Evolutionary conservation across 129 eudicot genomes (phyloP), one percentile per base, ranked within the genome.

Genomic region (Flaveria trinervia): DNA sequence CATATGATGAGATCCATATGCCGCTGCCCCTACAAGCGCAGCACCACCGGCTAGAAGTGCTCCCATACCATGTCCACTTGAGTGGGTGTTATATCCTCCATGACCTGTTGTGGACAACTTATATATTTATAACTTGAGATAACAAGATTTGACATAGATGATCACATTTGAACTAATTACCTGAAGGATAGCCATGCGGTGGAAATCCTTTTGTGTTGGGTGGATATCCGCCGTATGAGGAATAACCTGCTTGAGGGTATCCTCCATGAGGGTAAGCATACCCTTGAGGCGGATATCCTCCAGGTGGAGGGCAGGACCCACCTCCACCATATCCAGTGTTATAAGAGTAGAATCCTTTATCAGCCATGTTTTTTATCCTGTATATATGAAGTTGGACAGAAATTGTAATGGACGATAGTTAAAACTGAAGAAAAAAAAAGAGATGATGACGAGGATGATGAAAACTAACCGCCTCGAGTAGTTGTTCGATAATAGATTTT

Each of bases 331-430:
- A 51, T 33, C 90, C 90, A 59, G 84, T 86, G 45, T 76, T 72
- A 78, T 69, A 44, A 15, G 96, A 84, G 30, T 77, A 84, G 54
- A 90, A 46, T 68, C 96, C 91, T 85, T 81, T 86, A 43, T 90
- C 93, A 10, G 76, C 49, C 79, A 80, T 80, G 44, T 80, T 73
- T 66, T 56, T 33, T 79, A n/a, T 52, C 46, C 65, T 73, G 7
- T 56, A 36, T 23, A 16, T 30, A 7, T 41, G 9, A 9, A 41
- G 28, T 20, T 5, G 11, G 14, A 11, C 14, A 45, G 23, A 26
- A 65, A 60, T 7, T 43, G 48, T 4, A 60, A 9, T 20, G 16
- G 46, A 43, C 15, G 17, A 74, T 45, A 46, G 25, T 60, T 2
- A 26, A 4, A 7, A 68, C 2, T 52, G 64, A n/a, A 1, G 2